A percentile compares a stretch with the other conserved stretches of the same genome.
These are phyloP conservation scores for Waltergamsia citrina DNA, from an alignment of 2,329 filamentous ascomycete species.

Conservation along the genomic window DNA sequence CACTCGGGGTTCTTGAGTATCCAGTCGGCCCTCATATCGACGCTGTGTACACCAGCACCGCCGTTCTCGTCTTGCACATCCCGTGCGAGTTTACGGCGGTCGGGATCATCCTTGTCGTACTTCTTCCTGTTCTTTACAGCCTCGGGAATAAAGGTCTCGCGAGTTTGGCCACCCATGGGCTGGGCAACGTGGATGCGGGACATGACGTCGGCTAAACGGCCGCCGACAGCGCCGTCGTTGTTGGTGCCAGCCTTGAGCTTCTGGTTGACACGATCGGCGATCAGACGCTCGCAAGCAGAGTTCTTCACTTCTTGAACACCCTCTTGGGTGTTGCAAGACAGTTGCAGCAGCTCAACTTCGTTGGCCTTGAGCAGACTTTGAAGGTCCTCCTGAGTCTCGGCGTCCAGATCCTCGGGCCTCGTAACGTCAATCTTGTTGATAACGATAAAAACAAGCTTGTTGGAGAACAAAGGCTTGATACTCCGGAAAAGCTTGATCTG, in stretches of 20 bases:
- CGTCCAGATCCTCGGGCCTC: constrained; percentile 76
- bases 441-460: constrained; percentile 94
- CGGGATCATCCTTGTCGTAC: constrained; percentile 85
- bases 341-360: constrained; percentile 85
- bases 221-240: constrained; percentile 64
- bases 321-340: constrained; percentile 91
- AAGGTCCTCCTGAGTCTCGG: constrained; percentile 67
- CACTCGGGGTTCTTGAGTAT: constrained; percentile 80
- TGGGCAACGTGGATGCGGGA: constrained; percentile 94
- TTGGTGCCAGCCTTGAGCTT: constrained; percentile 90
- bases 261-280: constrained; percentile 87
- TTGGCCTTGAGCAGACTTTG: constrained; percentile 73
- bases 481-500: constrained; percentile 94
- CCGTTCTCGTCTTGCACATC: constrained; percentile 89
- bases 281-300: constrained; percentile 81
- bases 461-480: constrained; percentile 93
- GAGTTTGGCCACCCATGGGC: constrained; percentile 70
- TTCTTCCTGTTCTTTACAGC: constrained; percentile 72
- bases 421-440: constrained; percentile 97
- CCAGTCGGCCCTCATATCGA: constrained; percentile 86
- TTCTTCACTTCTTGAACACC: constrained; percentile 95
- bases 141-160: constrained; percentile 83
- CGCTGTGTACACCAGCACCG: constrained; percentile 90
- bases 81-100: constrained; percentile 68
- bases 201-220: constrained; percentile 82